Conservation (phyloP, 148 eudicot genomes). For the Amaranthus cruentus region DNA sequence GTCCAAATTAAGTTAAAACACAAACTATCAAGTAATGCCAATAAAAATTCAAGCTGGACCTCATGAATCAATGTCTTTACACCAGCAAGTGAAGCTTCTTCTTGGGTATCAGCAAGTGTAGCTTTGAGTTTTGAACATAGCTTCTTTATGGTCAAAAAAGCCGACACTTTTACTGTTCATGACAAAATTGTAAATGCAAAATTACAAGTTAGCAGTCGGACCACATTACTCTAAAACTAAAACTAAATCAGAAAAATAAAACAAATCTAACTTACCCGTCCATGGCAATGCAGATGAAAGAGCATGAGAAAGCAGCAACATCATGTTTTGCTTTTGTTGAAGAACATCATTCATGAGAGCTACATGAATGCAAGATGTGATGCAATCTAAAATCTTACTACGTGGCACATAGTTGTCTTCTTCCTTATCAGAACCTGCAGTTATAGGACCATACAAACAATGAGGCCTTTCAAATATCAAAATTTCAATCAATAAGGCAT, state of each 20-base stretch:
- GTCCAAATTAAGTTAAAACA: slow-evolving; percentile 1
- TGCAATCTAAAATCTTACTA: slow-evolving; percentile 66
- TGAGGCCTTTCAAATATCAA: background rate
- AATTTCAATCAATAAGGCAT: background rate
- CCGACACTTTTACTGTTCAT: slow-evolving; percentile 76
- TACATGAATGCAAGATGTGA: slow-evolving; percentile 56
- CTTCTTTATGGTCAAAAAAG: slow-evolving; percentile 58
- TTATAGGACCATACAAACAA: slow-evolving; percentile 1
- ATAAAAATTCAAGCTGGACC: slow-evolving; percentile 35
- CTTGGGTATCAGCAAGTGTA: slow-evolving; percentile 27
- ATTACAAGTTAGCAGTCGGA: too few species aligned
- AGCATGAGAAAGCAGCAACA: slow-evolving; percentile 43
- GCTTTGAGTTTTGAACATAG: slow-evolving; percentile 60
- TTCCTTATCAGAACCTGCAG: slow-evolving; percentile 53
- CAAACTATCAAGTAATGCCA: background rate
- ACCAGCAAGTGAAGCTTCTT: slow-evolving; percentile 30
- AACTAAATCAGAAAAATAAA: background rate
- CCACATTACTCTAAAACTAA: background rate
- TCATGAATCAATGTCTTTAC: slow-evolving; percentile 48
- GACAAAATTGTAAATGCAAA: slow-evolving; percentile 11
- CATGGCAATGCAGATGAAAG: slow-evolving; percentile 66
- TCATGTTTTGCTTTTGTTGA: slow-evolving; percentile 50
- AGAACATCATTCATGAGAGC: slow-evolving; percentile 52
- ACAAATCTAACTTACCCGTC: slow-evolving; percentile 48
- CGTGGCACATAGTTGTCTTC: slow-evolving; percentile 46